Conservation (phyloP, 129 eudicot species). For the Saposhnikovia divaricata region DNA sequence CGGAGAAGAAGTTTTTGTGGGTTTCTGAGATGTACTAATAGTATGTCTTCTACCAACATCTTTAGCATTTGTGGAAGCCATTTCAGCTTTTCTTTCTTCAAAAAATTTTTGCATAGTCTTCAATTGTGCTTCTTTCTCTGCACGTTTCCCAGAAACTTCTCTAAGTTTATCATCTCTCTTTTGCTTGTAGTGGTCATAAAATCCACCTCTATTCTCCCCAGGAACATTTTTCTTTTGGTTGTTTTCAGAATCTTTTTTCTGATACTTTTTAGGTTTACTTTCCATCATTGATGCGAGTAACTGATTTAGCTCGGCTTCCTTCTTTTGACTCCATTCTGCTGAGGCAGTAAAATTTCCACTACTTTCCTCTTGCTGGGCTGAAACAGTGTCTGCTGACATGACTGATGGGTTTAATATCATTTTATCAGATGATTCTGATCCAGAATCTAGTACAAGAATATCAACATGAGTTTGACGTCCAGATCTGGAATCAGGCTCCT, state of each 20-base stretch:
- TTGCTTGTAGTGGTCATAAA: constrained; percentile 56
- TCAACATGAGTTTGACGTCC: constrained; percentile 24
- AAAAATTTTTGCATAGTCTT: constrained; percentile 46
- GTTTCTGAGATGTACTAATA: constrained; percentile 33
- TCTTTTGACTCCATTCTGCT: constrained; percentile 61
- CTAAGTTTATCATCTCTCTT: constrained; percentile 63
- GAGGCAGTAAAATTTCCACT: constrained; percentile 55
- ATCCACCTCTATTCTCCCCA: constrained; percentile 48
- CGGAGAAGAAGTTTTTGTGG: constrained; percentile 28
- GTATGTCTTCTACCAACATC: constrained; percentile 32
- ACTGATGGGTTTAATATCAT: constrained; percentile 17
- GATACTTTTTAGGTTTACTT: constrained; percentile 44
- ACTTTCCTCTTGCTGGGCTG: constrained; percentile 31
- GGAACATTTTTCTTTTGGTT: constrained; percentile 33
- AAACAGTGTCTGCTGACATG: constrained; percentile 25
- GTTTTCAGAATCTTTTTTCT: constrained; percentile 20
- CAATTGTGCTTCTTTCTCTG: constrained; percentile 54
- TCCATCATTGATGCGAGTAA: constrained; percentile 59
- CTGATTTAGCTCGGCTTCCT: constrained; percentile 72
- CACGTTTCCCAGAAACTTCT: constrained; percentile 42
- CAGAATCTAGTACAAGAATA: constrained; percentile 25
- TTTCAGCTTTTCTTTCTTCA: constrained; percentile 54
- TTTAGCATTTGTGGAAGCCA: constrained; percentile 31
- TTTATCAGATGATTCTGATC: constrained; percentile 23
- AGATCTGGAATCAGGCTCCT: constrained; percentile 14